phyloP scores from a whole-genome alignment of 2,329 filamentous ascomycete species.

The Pseudogymnoascus sp. region DNA sequence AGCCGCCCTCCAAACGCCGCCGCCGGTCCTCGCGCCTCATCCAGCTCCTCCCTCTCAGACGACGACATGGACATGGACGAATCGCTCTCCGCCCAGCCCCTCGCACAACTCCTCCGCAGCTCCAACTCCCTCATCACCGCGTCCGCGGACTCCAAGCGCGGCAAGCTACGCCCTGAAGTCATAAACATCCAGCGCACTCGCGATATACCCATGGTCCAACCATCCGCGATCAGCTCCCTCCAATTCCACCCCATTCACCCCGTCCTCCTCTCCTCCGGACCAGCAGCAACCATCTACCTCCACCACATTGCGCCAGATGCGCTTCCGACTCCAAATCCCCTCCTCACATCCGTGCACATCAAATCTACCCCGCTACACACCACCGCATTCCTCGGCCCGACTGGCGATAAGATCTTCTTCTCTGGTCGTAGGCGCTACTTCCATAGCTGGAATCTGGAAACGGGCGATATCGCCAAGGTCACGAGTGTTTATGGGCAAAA shows the following conservation, averaged over 20 bases:
- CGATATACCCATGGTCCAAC: constrained; percentile 74
- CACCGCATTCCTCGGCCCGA: constrained; percentile 69
- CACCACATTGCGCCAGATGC: constrained; percentile 79
- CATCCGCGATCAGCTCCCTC: constrained; percentile 72
- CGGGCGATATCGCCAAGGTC: constrained; percentile 77
- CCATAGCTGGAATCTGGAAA: constrained; percentile 84
- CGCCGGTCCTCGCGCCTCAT: constrained; percentile 45
- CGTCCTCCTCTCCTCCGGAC: constrained; percentile 82
- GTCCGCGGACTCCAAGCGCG: constrained; percentile 48
- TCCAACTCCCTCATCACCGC: constrained; percentile 56
- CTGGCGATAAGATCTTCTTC: constrained; percentile 76
- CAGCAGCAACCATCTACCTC: constrained; percentile 76
- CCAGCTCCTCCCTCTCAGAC: constrained; percentile 32
- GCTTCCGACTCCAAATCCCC: constrained; percentile 73
- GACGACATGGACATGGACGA: constrained; percentile 47
- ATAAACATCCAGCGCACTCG: constrained; percentile 85
- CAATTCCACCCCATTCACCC: constrained; percentile 86
- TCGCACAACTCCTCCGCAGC: constrained; percentile 74
- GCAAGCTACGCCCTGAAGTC: constrained; percentile 76
- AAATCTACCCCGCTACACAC: constrained; percentile 76
- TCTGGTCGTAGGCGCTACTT: constrained; percentile 86
- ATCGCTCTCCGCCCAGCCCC: constrained; percentile 63
- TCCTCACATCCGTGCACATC: constrained; percentile 84
- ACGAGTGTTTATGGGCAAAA: constrained; percentile 67
- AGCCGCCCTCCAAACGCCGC: constrained; percentile 44